Conservation (phyloP, 495 filamentous ascomycete genomes). For the Chlorociboria aeruginascens region DNA sequence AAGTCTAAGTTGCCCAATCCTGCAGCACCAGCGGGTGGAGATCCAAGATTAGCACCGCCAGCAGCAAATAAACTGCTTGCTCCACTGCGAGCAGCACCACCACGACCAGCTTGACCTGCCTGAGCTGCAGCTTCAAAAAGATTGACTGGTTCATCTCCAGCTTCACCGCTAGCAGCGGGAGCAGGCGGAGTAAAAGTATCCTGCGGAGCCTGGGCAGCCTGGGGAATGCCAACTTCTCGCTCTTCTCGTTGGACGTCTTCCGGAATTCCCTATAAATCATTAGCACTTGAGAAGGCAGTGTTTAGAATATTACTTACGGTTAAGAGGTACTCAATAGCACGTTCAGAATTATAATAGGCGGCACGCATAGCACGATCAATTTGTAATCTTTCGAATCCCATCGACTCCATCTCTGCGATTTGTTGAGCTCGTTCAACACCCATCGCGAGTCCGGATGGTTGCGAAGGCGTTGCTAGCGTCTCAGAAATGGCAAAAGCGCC, state of each 20-base stretch:
- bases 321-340: conserved; percentile 90
- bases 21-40: conserved; percentile 40
- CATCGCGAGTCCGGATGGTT: conserved; percentile 72
- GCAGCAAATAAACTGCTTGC: conserved; percentile 21
- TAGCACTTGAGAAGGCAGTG: conserved; percentile 5
- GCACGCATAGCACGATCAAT: conserved; percentile 92
- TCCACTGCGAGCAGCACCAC: conserved; percentile 40
- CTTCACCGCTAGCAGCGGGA: conserved; percentile 25
- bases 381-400: conserved; percentile 81
- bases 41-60: conserved; percentile 23
- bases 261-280: conserved; percentile 60
- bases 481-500: conserved; percentile 31
- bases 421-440: conserved; percentile 70
- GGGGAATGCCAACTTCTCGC: conserved; percentile 26
- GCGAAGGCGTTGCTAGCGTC: conserved; percentile 28
- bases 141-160: conserved; percentile 67
- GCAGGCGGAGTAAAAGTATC: conserved; percentile 24
- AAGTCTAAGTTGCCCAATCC: conserved; percentile 76
- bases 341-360: conserved; percentile 91
- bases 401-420: conserved; percentile 92
- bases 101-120: conserved; percentile 46
- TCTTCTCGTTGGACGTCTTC: conserved; percentile 67
- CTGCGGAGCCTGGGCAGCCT: conserved; percentile 24
- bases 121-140: conserved; percentile 89
- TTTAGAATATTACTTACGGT: conserved; percentile 44